Percentiles rank a stretch among this genome's conserved stretches.
phyloP scores from a whole-genome alignment of 768 basidiomycete genomes.

The Xerocomellus amylosporus region DNA sequence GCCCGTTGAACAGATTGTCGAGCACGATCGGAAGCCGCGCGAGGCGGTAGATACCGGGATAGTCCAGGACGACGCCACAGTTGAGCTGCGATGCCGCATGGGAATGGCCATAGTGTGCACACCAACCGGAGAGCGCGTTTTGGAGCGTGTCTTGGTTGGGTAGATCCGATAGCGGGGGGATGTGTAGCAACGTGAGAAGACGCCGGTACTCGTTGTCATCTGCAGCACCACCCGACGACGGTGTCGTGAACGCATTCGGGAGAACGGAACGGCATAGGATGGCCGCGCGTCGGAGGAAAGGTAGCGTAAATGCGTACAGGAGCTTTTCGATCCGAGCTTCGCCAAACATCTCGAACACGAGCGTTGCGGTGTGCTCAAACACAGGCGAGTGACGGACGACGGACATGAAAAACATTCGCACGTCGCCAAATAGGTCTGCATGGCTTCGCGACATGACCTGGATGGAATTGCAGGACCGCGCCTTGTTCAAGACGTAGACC shows the following conservation, averaged over 20 bases:
- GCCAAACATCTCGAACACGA: conserved; percentile 77
- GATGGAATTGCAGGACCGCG: conserved; percentile 50
- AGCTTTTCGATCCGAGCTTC: conserved; percentile 83
- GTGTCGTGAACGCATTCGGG: conserved; percentile 55
- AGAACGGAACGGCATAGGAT: conserved; percentile 79
- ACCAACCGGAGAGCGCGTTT: conserved; percentile 87
- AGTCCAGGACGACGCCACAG: conserved; percentile 78
- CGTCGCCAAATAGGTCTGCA: conserved; percentile 75
- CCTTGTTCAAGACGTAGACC: conserved; percentile 77
- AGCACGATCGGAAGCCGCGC: conserved; percentile 76
- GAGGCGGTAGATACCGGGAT: conserved; percentile 78
- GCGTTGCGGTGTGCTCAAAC: conserved; percentile 79
- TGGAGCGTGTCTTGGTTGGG: conserved; percentile 85
- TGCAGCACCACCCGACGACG: conserved; percentile 34
- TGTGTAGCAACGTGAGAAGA: conserved; percentile 68
- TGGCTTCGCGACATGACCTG: conserved; percentile 50
- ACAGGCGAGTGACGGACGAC: conserved; percentile 86
- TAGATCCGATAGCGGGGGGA: conserved; percentile 76
- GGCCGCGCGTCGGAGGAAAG: conserved; percentile 85
- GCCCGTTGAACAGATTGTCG: conserved; percentile 77
- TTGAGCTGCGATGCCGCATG: conserved; percentile 77
- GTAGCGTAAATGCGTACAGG: conserved; percentile 83
- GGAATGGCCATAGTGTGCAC: conserved; percentile 81
- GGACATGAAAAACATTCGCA: conserved; percentile 88
- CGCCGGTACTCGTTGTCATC: conserved; percentile 74